Base-by-base conservation (phyloP, 2,329 filamentous ascomycete genomes). In the Ophiostoma tasmaniense region DNA sequence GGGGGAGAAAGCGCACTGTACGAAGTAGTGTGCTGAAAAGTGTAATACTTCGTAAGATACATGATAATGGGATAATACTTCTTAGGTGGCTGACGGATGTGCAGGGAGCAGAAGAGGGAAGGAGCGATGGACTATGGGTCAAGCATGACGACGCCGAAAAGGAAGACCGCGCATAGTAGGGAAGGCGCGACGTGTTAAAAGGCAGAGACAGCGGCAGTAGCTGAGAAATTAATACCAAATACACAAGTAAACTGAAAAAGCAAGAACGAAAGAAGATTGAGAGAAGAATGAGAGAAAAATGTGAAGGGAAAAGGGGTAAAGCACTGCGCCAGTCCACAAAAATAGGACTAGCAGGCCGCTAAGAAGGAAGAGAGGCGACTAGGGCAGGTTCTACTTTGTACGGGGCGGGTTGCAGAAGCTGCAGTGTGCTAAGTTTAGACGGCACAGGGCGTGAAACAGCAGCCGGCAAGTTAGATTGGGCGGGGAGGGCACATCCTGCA, bases 361-460 rank as follows among this genome's bases (percentile, higher is more conserved):
- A 70, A 39, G 55, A 64, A 68, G 66, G 22, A 22, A 66, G 62
- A 59, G 66, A 66, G 66, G 33, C 45, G 25, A 39, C 66, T 66
- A 67, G 68, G 55, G 61, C 68, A 66, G 62, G 3, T 68, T 35
- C 69, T 66, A 70, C 59, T 25, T 25, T 55, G n/a, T 28, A 55
- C 50, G 42, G 67, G 64, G 52, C 64, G 42, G 42, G 55, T 30
- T 59, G 64, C 67, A 64, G 66, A 64, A 55, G 64, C 64, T 37
- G 28, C 6, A 13, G 45, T 55, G 61, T 64, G 30, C 65, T 68
- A 67, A 66, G 52, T 66, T 66, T 66, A 70, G 69, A 65, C 37
- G 35, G 39, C 25, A 64, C 68, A 62, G 67, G 66, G 66, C 61
- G 66, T 71, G 70, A 71, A 71, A 71, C 70, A 70, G 67, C 67